These are phyloP conservation scores for Cucurbita maxima DNA, from an alignment of 306 rosid species.

Conservation along the genomic window DNA sequence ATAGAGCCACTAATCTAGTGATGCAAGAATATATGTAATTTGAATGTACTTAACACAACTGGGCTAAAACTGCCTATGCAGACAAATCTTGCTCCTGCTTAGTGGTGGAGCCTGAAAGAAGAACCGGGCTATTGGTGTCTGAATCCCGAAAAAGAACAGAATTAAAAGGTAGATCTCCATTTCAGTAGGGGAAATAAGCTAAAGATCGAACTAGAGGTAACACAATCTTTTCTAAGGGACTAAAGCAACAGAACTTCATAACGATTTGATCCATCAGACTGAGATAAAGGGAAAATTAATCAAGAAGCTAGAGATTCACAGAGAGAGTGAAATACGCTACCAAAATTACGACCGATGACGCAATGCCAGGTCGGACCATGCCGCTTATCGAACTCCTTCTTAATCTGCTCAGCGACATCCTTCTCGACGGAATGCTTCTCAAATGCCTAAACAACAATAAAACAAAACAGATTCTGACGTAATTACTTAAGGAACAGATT, in stretches of 20 bases:
- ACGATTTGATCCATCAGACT: background rate
- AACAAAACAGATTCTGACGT: background rate
- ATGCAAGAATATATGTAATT: background rate
- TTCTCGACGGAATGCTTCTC: slow-evolving; percentile 79
- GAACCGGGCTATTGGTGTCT: background rate
- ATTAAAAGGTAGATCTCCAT: background rate
- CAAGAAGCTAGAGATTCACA: background rate
- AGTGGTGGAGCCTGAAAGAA: background rate
- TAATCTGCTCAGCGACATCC: slow-evolving; percentile 82
- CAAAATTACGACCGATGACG: slow-evolving; percentile 93
- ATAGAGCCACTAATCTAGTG: background rate
- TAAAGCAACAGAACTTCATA: background rate
- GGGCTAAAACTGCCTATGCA: background rate
- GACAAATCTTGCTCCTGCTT: background rate
- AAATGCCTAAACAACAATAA: slow-evolving; percentile 40
- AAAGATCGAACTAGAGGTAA: background rate
- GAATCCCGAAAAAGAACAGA: background rate
- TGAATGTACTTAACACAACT: background rate
- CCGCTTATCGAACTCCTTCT: slow-evolving; percentile 79
- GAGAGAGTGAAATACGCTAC: slow-evolving; percentile 18
- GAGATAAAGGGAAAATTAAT: background rate
- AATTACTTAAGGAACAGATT: background rate
- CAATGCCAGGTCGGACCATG: slow-evolving; percentile 99
- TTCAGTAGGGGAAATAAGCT: background rate
- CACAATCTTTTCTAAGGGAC: background rate